Evolutionary conservation across 2,329 filamentous ascomycete species (phyloP).

Genomic region (Leptographium flavum): DNA sequence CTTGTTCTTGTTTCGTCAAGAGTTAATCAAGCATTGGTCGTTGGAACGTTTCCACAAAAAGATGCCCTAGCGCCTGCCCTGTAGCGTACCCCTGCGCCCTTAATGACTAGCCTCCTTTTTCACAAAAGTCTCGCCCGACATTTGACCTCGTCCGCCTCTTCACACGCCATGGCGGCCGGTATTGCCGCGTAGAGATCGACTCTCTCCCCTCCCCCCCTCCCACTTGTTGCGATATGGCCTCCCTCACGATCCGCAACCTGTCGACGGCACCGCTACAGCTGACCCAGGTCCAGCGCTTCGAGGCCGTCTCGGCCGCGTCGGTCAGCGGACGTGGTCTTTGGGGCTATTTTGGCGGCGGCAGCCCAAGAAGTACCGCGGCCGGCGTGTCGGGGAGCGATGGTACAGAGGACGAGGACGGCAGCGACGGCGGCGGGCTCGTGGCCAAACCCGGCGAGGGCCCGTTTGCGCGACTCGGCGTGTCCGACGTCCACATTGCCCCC

Average conservation of each 20-base stretch:
- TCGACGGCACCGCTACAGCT: constrained; percentile 61
- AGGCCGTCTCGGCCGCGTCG: constrained; percentile 24
- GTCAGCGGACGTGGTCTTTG: constrained; percentile 12
- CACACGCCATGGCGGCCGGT: too few species aligned
- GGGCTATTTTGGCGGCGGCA: neutral
- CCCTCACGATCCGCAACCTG: constrained; percentile 68
- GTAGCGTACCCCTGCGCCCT: too few species aligned
- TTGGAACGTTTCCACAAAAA: neutral
- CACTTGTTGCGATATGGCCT: constrained; percentile 23
- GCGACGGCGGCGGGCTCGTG: neutral
- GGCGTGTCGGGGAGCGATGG: too few species aligned
- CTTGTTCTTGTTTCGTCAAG: neutral
- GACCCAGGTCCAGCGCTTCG: constrained; percentile 59
- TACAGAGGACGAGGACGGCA: too few species aligned
- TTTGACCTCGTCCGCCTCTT: too few species aligned
- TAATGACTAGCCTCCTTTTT: too few species aligned
- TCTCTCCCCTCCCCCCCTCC: too few species aligned
- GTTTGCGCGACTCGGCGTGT: constrained; percentile 39
- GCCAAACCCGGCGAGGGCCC: neutral
- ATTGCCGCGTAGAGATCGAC: too few species aligned
- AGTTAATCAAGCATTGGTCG: neutral
- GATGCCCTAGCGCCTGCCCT: too few species aligned
- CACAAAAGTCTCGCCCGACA: too few species aligned
- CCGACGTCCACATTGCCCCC: constrained; percentile 44
- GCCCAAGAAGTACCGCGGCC: too few species aligned